Percentiles rank a stretch among this genome's conserved stretches.
These are phyloP conservation scores for Didymella pomorum DNA, from an alignment of 2,329 filamentous ascomycete species.

Conservation along the genomic window DNA sequence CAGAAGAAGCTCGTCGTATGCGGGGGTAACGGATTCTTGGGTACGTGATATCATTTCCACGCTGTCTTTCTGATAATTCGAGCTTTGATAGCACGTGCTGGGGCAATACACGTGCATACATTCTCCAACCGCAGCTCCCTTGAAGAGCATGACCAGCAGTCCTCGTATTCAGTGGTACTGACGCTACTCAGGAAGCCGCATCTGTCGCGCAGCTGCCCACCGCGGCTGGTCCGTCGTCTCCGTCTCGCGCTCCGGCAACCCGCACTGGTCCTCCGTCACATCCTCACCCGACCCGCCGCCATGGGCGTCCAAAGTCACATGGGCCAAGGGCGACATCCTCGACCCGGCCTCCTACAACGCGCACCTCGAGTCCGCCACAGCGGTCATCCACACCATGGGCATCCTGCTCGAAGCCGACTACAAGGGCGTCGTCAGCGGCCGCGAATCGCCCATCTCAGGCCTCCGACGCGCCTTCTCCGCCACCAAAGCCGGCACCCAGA, in stretches of 20 bases:
- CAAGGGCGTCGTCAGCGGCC: constrained; percentile 87
- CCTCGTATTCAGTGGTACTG: too few species aligned
- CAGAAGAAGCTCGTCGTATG: constrained; percentile 87
- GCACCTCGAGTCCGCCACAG: constrained; percentile 78
- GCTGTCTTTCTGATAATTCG: too few species aligned
- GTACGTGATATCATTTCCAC: constrained; percentile 50
- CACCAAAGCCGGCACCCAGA: constrained; percentile 67
- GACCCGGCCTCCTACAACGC: constrained; percentile 80
- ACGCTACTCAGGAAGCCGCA: constrained; percentile 66
- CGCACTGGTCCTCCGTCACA: constrained; percentile 83
- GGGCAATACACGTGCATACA: background rate
- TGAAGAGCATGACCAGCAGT: too few species aligned
- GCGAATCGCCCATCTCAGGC: constrained; percentile 80
- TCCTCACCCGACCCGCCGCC: constrained; percentile 72
- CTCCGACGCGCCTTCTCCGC: constrained; percentile 79
- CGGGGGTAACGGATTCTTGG: constrained; percentile 92
- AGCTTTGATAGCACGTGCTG: background rate
- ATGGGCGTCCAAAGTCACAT: constrained; percentile 84
- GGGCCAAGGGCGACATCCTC: constrained; percentile 89
- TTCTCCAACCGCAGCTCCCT: background rate
- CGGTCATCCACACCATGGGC: constrained; percentile 93
- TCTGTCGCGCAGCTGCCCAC: constrained; percentile 87
- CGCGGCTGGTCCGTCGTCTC: constrained; percentile 93
- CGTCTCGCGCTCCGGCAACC: constrained; percentile 92
- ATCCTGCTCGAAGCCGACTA: constrained; percentile 98